Evolutionary conservation across 768 basidiomycete genomes (phyloP).

Genomic region (Favolaschia claudopus): DNA sequence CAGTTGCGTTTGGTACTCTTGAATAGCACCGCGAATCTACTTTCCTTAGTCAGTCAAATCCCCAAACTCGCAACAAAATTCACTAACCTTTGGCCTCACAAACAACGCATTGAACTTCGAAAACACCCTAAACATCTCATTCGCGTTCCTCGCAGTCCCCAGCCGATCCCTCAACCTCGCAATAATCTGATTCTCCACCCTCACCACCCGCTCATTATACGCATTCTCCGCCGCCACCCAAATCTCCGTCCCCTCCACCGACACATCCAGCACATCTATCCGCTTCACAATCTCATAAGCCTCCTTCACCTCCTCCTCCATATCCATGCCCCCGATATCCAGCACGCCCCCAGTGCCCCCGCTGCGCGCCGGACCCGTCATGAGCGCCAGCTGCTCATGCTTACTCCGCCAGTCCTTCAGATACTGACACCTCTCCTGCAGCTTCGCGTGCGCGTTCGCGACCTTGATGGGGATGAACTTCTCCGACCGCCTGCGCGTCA

Average conservation of each 20-base stretch:
- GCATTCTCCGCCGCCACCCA: slow-evolving; percentile 98
- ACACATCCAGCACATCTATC: slow-evolving; percentile 95
- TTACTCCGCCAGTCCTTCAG: slow-evolving; percentile 94
- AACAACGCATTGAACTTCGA: slow-evolving; percentile 98
- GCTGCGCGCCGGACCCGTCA: slow-evolving; percentile 95
- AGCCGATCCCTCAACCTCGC: slow-evolving; percentile 89
- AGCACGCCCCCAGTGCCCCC: slow-evolving; percentile 77
- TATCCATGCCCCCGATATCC: slow-evolving; percentile 91
- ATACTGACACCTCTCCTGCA: slow-evolving; percentile 89
- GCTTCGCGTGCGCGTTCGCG: slow-evolving; percentile 85
- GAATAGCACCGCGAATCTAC: slow-evolving; percentile 96
- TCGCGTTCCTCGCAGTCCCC: slow-evolving; percentile 95
- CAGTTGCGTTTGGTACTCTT: slow-evolving; percentile 98
- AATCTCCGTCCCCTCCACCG: slow-evolving; percentile 94
- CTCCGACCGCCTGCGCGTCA: slow-evolving; percentile 87
- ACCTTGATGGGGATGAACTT: slow-evolving; percentile 98
- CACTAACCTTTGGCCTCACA: slow-evolving; percentile 88
- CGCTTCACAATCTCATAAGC: slow-evolving; percentile 98
- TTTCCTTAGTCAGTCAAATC: not conserved
- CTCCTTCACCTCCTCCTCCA: slow-evolving; percentile 97
- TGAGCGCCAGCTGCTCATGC: slow-evolving; percentile 95
- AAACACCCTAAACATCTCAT: slow-evolving; percentile 99
- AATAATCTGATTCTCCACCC: slow-evolving; percentile 99
- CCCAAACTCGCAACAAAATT: not conserved
- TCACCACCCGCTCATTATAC: slow-evolving; percentile 96